These are phyloP conservation scores for Tricladium varicosporioides DNA, from an alignment of 2,329 filamentous ascomycete genomes.

Conservation along the genomic window DNA sequence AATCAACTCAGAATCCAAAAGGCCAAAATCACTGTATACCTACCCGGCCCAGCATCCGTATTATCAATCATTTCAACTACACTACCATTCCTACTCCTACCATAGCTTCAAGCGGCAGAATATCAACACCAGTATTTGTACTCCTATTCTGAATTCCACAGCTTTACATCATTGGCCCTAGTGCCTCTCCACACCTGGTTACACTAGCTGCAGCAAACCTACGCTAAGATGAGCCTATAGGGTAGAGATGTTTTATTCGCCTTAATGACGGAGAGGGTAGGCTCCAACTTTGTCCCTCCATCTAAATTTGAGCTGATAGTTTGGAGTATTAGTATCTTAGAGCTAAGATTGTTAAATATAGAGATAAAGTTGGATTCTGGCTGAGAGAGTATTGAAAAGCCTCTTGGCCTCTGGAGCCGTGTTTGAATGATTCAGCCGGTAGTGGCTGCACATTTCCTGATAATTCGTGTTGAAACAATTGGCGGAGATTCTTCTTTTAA, in stretches of 20 bases:
- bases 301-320: slow-evolving; percentile 39
- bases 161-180: slow-evolving; percentile 19
- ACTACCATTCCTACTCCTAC: slow-evolving; percentile 35
- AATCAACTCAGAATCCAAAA: no score
- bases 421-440: slow-evolving; percentile 36
- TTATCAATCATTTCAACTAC: slow-evolving; percentile 48
- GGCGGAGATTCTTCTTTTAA: slow-evolving; percentile 46
- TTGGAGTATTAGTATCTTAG: slow-evolving; percentile 47
- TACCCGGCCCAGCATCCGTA: no score
- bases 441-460: slow-evolving; percentile 44
- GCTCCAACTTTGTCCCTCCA: slow-evolving; percentile 44
- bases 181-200: slow-evolving; percentile 35
- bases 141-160: slow-evolving; percentile 43
- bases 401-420: slow-evolving; percentile 38
- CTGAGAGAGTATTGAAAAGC: slow-evolving; percentile 38
- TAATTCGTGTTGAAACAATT: slow-evolving; percentile 38
- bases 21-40: no score
- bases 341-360: slow-evolving; percentile 44
- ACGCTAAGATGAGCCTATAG: slow-evolving; percentile 40
- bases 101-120: slow-evolving; percentile 49
- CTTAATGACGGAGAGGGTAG: slow-evolving; percentile 45
- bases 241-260: slow-evolving; percentile 45
- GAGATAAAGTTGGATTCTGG: slow-evolving; percentile 30
- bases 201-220: slow-evolving; percentile 42
- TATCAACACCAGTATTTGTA: slow-evolving; percentile 47